These are phyloP conservation scores for Globisporangium solare DNA, from an alignment of 352 stramenopile species.

Conservation along the genomic window DNA sequence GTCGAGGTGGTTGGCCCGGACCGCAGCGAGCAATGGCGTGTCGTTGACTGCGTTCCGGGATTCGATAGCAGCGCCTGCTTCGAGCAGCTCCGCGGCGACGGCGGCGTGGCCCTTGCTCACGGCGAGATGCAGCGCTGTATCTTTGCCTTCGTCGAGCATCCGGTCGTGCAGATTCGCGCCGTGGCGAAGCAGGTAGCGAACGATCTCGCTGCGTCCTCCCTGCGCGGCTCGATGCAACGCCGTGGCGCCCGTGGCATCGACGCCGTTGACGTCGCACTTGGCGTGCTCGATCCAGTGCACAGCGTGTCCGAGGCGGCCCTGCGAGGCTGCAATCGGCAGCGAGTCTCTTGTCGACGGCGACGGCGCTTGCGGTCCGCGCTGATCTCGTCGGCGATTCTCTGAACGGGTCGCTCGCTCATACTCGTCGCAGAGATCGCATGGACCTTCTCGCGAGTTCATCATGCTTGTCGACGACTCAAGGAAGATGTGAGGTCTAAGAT, in stretches of 20 bases:
- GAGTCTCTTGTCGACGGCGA: neutral
- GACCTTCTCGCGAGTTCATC: neutral
- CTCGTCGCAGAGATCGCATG: neutral
- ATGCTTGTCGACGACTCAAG: neutral
- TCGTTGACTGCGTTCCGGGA: constrained; percentile 20
- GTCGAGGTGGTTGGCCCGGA: constrained; percentile 25
- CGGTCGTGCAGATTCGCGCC: constrained; percentile 21
- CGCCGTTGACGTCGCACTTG: constrained; percentile 10
- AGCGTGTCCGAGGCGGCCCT: constrained; percentile 18
- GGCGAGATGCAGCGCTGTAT: constrained; percentile 37
- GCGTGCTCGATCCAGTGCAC: constrained; percentile 20
- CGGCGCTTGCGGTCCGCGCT: too few species aligned
- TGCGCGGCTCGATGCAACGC: constrained; percentile 14
- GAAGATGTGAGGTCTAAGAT: too few species aligned
- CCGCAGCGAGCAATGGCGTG: constrained; percentile 29
- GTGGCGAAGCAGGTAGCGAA: constrained; percentile 21
- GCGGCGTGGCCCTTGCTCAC: constrained; percentile 21
- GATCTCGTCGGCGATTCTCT: too few species aligned
- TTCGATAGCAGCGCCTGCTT: constrained; percentile 25
- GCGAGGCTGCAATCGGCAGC: constrained; percentile 13
- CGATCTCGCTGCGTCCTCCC: constrained; percentile 21
- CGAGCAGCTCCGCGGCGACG: constrained; percentile 25
- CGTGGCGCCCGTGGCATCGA: constrained; percentile 13
- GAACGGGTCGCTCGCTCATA: too few species aligned
- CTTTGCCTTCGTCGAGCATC: constrained; percentile 12